These are phyloP conservation scores for Fusarium odoratissimum DNA, from an alignment of 2,329 filamentous ascomycete species.

Conservation along the genomic window DNA sequence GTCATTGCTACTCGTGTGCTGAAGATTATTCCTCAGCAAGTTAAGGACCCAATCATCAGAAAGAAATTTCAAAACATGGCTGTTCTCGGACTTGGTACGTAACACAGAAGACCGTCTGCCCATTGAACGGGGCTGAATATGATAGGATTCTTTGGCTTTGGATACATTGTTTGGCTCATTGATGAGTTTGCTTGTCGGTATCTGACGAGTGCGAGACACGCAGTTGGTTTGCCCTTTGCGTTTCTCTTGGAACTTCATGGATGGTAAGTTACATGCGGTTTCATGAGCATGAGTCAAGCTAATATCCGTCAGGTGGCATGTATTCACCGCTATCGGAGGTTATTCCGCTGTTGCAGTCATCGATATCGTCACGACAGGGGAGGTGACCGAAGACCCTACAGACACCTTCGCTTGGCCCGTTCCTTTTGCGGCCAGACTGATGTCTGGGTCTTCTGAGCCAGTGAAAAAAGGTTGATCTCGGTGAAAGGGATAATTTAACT, in stretches of 20 bases:
- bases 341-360: slow-evolving; percentile 54
- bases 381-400: slow-evolving; percentile 47
- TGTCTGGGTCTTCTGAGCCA: neutral
- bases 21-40: slow-evolving; percentile 49
- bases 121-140: neutral
- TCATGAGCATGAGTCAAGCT: neutral
- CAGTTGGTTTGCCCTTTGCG: slow-evolving; percentile 51
- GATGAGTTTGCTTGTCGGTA: slow-evolving; percentile 51
- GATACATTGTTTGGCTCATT: slow-evolving; percentile 55
- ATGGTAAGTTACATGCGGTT: slow-evolving; percentile 46
- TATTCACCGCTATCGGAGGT: slow-evolving; percentile 56
- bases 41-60: slow-evolving; percentile 42
- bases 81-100: slow-evolving; percentile 36
- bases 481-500: fast-evolving
- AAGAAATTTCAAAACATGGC: slow-evolving; percentile 37
- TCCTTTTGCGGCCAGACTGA: slow-evolving; percentile 34
- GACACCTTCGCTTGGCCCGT: slow-evolving; percentile 52
- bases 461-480: neutral
- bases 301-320: slow-evolving; percentile 52
- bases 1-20: slow-evolving; percentile 49
- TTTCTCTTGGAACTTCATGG: slow-evolving; percentile 56
- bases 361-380: slow-evolving; percentile 51
- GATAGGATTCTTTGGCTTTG: slow-evolving; percentile 51
- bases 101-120: fast-evolving
- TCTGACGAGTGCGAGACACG: slow-evolving; percentile 44